Evolutionary conservation across 2,329 filamentous ascomycete species (phyloP), one percentile per base, ranked within the genome.

Genomic region (Harringtonia lauricola): DNA sequence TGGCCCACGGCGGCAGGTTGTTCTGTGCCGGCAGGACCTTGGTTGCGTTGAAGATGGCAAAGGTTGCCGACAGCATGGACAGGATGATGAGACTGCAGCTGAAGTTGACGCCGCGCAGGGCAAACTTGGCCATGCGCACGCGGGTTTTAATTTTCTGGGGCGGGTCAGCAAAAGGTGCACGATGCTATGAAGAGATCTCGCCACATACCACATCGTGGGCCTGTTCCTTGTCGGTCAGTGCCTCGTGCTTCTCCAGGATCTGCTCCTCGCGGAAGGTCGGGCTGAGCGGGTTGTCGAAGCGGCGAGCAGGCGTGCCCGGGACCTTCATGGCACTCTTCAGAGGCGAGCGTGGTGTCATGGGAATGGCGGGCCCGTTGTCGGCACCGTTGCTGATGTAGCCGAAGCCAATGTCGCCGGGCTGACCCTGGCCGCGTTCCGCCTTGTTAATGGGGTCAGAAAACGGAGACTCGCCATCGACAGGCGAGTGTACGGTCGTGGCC

Each of bases 11-110:
- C 7, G 88, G 86, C 51, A 95, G 77, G 48, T 76, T 79, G 68
- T 86, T 95, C 52, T 90, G 78, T 14, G 77, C 57, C 29, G 88
- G 78, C 2, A 98, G 70, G 15, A 65, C 43, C 59, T 77, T 86
- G 47, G 92, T 95, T 40, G 88, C 76, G 62, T 92, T 87, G 77
- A 98, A 98, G 62, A 98, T 89, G 53, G 80, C 69, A 57, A 98
- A 86, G 4, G 86, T 87, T n/a, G 86, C 77, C 14, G 84, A 81
- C 43, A 98, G 70, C 77, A 98, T 90, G 49, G 88, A 73, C 46
- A 98, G 75, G 52, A 98, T 86, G 59, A 98, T 95, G 48, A 96
- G 73, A 62, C 86, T 90, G 71, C 92, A 98, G 63, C 86, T 88
- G 64, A 98, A 96, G 72, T 90, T 95, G 66, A 96, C 85, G 45